A percentile compares a stretch with the other conserved stretches of the same genome.
Conservation (phyloP, 345 rosid species). For the Crucihimalaya himalaica region DNA sequence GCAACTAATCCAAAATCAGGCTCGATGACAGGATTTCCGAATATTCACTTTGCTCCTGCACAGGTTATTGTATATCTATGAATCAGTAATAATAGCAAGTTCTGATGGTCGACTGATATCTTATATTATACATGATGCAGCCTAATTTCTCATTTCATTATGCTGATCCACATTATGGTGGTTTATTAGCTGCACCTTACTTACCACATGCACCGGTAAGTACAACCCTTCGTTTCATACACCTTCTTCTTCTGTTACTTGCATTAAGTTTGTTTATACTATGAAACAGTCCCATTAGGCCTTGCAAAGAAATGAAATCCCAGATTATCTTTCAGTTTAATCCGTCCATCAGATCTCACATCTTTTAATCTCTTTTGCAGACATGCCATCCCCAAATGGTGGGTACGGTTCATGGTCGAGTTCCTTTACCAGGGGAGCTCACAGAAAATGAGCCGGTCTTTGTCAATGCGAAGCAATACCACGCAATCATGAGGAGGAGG, state of each 20-base stretch:
- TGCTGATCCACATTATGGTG: constrained; percentile 58
- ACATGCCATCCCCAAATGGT: constrained; percentile 56
- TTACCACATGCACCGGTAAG: constrained; percentile 57
- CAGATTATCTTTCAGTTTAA: not conserved
- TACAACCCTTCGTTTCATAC: not conserved
- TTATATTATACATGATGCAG: constrained; percentile 39
- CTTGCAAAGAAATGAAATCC: not conserved
- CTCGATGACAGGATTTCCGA: constrained; percentile 49
- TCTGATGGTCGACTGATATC: constrained; percentile 14
- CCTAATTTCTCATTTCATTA: constrained; percentile 49
- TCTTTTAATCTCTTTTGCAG: constrained; percentile 41
- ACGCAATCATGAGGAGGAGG: constrained; percentile 81
- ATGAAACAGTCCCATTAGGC: not conserved
- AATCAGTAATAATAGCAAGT: constrained; percentile 15
- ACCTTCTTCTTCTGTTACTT: not conserved
- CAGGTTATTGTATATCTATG: constrained; percentile 46
- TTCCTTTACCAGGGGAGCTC: constrained; percentile 62
- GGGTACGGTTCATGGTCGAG: constrained; percentile 56
- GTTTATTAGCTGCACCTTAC: constrained; percentile 49
- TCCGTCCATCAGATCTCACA: not conserved
- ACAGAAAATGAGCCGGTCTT: constrained; percentile 61
- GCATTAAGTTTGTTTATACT: not conserved
- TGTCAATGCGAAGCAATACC: constrained; percentile 86
- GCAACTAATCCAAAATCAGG: constrained; percentile 45
- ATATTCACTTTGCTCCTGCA: constrained; percentile 47